Conservation (phyloP, 192 early-diverging fungal genomes). For the Gonapodya prolifera region DNA sequence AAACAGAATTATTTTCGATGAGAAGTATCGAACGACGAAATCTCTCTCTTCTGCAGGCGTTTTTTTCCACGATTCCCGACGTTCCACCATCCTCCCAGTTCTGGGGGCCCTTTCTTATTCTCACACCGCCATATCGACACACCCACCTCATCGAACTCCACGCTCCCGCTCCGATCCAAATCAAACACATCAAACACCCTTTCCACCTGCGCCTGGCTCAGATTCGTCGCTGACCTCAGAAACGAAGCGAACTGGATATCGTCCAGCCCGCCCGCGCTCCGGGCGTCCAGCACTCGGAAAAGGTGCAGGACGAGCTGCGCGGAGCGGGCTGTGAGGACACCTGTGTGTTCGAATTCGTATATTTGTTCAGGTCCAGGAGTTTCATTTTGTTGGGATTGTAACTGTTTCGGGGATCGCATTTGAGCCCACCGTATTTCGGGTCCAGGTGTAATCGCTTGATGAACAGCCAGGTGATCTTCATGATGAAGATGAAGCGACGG, state of each 20-base stretch:
- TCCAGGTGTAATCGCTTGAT: constrained; percentile 28
- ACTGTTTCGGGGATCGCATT: no score
- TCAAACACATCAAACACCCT: constrained; percentile 37
- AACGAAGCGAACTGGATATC: constrained; percentile 30
- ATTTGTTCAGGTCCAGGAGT: no score
- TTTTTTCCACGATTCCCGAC: no score
- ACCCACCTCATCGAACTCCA: constrained; percentile 31
- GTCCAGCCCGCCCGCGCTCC: constrained; percentile 24
- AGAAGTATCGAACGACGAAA: constrained; percentile 8
- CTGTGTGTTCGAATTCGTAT: no score
- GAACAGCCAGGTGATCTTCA: constrained; percentile 29
- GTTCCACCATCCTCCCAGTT: no score
- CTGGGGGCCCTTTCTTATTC: no score
- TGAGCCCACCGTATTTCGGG: constrained; percentile 21
- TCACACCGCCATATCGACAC: no score
- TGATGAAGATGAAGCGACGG: no score
- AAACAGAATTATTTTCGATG: not conserved
- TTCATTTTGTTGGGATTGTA: no score
- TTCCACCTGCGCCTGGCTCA: constrained; percentile 21
- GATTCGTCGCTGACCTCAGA: constrained; percentile 19
- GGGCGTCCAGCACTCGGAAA: constrained; percentile 15
- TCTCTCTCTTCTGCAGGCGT: no score
- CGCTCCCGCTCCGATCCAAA: constrained; percentile 28
- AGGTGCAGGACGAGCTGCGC: not conserved
- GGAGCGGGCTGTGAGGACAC: not conserved